Evolutionary conservation across 208 protist genomes (phyloP), one percentile per base, ranked within the genome.

Genomic region (Acanthamoeba quina): DNA sequence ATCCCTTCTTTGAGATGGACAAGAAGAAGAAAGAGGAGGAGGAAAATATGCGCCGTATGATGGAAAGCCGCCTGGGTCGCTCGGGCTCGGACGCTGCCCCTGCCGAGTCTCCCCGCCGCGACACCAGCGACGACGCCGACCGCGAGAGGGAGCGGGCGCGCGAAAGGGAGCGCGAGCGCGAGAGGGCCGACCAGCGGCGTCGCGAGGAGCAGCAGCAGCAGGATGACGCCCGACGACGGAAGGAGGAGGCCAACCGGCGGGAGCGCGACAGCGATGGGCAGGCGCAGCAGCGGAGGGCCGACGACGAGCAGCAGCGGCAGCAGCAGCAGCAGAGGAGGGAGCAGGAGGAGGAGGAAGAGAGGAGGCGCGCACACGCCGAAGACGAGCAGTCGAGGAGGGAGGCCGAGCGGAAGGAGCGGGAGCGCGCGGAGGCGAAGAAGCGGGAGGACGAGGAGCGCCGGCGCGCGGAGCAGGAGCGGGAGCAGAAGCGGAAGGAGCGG

Each of bases 1-100:
- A 91, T 54, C 85, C 85, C 0, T 91, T 91, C 85, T 74, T 91
- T 37, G 85, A 91, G 26, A 74, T 74, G 54, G 85, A 91, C 60
- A 66, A 74, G 41, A 91, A 91, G 34, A 66, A 56, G 60, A 66
- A 91, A 29, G 85, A 91, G 34, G 85, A 91, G n/a, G 85, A 91
- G 58, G 85, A 91, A 26, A 49, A 31, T 2, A 74, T 91, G 85
- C 85, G 85, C 85, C 85, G 85, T 13, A 74, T 86, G 78, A 86
- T 86, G 78, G 78, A 86, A 29, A 64, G 4, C 47, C 41, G 78
- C n/a, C 31, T 62, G 11, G n/a, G n/a, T 13, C 49, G 49, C 19
- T 44, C 24, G 13, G n/a, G 52, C 78, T 44, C 41, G 41, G 49
- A 54, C 24, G 49, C 17, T n/a, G 41, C 41, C 41, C 31, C 64